Evolutionary conservation across 2,329 filamentous ascomycete species (phyloP), one percentile per base, ranked within the genome.

Genomic region (Calonectria ilicicola): DNA sequence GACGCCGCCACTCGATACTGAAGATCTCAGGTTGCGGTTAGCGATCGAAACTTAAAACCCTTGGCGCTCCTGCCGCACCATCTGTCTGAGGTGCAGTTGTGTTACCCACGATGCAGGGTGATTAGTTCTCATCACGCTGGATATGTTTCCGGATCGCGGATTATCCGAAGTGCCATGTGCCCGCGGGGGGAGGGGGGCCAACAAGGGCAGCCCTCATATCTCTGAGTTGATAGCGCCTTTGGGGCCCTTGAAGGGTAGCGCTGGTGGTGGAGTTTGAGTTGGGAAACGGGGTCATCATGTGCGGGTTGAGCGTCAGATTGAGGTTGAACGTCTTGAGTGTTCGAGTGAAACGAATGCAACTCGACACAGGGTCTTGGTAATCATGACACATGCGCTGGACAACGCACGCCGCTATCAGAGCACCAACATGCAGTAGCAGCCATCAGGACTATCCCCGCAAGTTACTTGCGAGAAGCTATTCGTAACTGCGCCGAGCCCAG

Each of bases 131-230:
- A 66, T 62, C 68, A 64, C 44, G 47, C 49, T 56, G 47, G 38
- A 49, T 21, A 42, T 62, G 63, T 65, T 58, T 69, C 69, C 69
- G 69, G 64, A 67, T 65, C 21, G 69, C 23, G 64, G 69, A 23
- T 60, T 40, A 46, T 51, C 69, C 69, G 69, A 42, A 42, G 35
- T 47, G 35, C 53, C 53, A 60, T 60, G 53, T 60, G 53, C 32
- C 38, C 21, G 53, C 35, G 32, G 53, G 53, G 23, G 32, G 38
- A 17, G 35, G 53, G 32, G 32, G 32, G 7, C 6, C 9, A 5
- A 9, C 9, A 32, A 60, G 23, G 44, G 44, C 8, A n/a, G 44
- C n/a, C 44, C 44, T 38, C 14, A 42, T 53, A 38, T 68, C 29
- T 63, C 29, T 47, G 40, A 56, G 32, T 42, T 68, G 23, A 15